Evolutionary conservation across 2,329 filamentous ascomycete genomes (phyloP).

Genomic region (Ascomycota sp.): DNA sequence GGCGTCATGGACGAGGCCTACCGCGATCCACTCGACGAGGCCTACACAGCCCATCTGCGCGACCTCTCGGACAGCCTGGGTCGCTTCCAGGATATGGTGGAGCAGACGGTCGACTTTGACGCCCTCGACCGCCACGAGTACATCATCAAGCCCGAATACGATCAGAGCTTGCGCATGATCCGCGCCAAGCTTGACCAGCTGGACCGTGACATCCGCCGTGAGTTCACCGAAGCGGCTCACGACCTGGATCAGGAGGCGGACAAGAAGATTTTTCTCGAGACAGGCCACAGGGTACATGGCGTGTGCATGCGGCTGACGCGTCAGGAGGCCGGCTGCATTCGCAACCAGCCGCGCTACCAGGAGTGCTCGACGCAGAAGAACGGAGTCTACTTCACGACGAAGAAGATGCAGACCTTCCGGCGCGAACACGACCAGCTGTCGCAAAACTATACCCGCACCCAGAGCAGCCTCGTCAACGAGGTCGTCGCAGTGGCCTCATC

Average conservation of each 20-base stretch:
- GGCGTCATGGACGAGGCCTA: slow-evolving; percentile 92
- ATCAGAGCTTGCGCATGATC: slow-evolving; percentile 73
- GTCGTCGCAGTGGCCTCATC: slow-evolving; percentile 86
- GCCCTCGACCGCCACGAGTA: slow-evolving; percentile 94
- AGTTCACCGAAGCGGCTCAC: slow-evolving; percentile 55
- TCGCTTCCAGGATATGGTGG: slow-evolving; percentile 92
- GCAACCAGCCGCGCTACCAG: slow-evolving; percentile 74
- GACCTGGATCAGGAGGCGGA: slow-evolving; percentile 85
- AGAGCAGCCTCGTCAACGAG: slow-evolving; percentile 75
- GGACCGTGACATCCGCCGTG: slow-evolving; percentile 60
- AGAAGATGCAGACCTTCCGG: slow-evolving; percentile 55
- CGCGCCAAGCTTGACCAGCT: slow-evolving; percentile 77
- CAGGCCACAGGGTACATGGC: slow-evolving; percentile 79
- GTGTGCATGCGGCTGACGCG: slow-evolving; percentile 92
- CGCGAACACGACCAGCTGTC: slow-evolving; percentile 88
- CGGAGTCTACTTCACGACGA: slow-evolving; percentile 93
- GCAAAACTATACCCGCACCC: slow-evolving; percentile 85
- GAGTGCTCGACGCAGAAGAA: slow-evolving; percentile 98
- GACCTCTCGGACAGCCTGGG: slow-evolving; percentile 58
- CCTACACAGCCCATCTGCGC: slow-evolving; percentile 70
- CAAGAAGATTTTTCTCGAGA: slow-evolving; percentile 92
- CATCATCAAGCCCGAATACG: slow-evolving; percentile 97
- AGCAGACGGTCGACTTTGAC: slow-evolving; percentile 90
- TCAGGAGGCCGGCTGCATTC: slow-evolving; percentile 78
- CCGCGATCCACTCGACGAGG: slow-evolving; percentile 63